These are phyloP conservation scores for Hypholoma sublateritium DNA, from an alignment of 768 basidiomycete species.

Conservation along the genomic window DNA sequence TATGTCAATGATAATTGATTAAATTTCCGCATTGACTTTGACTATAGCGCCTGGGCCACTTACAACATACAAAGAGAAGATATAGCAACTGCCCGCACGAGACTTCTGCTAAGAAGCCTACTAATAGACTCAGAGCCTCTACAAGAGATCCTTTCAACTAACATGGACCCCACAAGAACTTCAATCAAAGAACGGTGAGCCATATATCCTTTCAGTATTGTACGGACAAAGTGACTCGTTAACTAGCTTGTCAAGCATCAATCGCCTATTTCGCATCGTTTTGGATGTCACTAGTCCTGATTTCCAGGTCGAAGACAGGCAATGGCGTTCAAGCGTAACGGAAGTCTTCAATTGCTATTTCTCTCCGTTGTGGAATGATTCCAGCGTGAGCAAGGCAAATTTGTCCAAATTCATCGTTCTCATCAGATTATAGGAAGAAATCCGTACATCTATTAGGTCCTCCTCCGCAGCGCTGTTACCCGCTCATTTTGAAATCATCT, in stretches of 20 bases:
- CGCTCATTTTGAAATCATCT: slow-evolving; percentile 63
- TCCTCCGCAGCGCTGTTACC: slow-evolving; percentile 62
- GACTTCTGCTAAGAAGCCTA: slow-evolving; percentile 57
- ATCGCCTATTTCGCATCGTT: slow-evolving; percentile 62
- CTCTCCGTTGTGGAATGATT: slow-evolving; percentile 60
- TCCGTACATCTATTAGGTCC: slow-evolving; percentile 57
- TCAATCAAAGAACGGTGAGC: slow-evolving; percentile 46
- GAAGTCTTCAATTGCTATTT: slow-evolving; percentile 65
- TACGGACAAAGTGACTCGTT: not conserved
- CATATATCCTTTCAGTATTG: not conserved
- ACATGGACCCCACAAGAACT: slow-evolving; percentile 32
- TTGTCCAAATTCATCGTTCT: not conserved
- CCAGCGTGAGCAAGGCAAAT: slow-evolving; percentile 40
- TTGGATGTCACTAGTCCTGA: slow-evolving; percentile 64
- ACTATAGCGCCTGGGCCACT: slow-evolving; percentile 61
- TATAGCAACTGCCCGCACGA: slow-evolving; percentile 52
- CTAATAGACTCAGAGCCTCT: slow-evolving; percentile 67
- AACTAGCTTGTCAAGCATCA: slow-evolving; percentile 49
- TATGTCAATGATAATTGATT: slow-evolving; percentile 25
- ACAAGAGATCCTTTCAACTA: slow-evolving; percentile 43
- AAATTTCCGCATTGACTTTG: not conserved
- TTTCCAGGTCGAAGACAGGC: slow-evolving; percentile 61
- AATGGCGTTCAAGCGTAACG: slow-evolving; percentile 64
- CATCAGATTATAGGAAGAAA: slow-evolving; percentile 58
- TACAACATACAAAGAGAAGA: slow-evolving; percentile 61